Conservation (phyloP, 1,139 yeast genomes). For the Pneumocystis oryctolagi region DNA sequence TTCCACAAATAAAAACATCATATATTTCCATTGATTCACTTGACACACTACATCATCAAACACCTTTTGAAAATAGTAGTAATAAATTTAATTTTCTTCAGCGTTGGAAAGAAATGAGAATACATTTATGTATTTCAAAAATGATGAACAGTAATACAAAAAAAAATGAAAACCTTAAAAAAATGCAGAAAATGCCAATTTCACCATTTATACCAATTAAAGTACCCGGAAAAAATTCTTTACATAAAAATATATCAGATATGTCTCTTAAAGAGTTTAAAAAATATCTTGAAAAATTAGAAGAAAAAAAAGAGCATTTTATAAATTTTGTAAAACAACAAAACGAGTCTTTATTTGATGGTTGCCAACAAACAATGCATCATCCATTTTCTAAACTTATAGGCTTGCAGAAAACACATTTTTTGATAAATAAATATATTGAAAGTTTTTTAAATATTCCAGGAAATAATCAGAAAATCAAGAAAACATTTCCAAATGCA, state of each 20-base stretch:
- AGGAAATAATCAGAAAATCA: background rate
- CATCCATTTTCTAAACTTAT: background rate
- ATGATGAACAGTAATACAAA: background rate
- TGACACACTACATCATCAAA: background rate
- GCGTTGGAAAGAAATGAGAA: constrained; percentile 2
- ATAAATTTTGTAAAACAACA: background rate
- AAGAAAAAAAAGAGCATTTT: background rate
- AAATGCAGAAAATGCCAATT: background rate
- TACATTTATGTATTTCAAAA: background rate
- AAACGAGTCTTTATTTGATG: background rate
- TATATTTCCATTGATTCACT: background rate
- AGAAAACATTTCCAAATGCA: background rate
- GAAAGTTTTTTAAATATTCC: background rate
- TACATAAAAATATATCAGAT: background rate
- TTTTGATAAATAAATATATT: background rate
- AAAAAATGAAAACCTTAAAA: background rate
- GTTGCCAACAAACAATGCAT: background rate
- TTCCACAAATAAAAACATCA: background rate
- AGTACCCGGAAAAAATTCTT: background rate
- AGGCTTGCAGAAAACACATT: background rate
- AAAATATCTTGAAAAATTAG: background rate
- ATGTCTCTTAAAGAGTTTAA: background rate
- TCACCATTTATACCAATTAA: background rate
- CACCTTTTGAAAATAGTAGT: background rate
- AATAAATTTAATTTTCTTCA: background rate